A percentile compares a stretch with the other conserved stretches of the same genome.
These are phyloP conservation scores for Mikania micrantha DNA, from an alignment of 129 eudicot genomes.

Conservation along the genomic window DNA sequence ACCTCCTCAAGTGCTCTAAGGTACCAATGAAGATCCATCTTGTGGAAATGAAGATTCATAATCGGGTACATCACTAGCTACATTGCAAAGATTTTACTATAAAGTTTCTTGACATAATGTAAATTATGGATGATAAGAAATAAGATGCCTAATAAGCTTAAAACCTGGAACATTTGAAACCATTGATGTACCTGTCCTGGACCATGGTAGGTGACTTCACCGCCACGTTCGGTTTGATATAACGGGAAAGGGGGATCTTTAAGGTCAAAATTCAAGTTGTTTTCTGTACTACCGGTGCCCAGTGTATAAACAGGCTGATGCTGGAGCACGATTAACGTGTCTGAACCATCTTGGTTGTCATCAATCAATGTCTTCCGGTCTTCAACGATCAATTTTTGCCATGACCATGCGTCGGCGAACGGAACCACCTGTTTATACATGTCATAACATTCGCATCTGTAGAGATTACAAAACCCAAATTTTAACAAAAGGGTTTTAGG, in stretches of 20 bases:
- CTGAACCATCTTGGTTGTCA: slow-evolving; percentile 45
- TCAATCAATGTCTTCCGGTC: slow-evolving; percentile 44
- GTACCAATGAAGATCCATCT: slow-evolving; percentile 97
- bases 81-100: slow-evolving; percentile 24
- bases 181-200: slow-evolving; percentile 99
- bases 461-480: not conserved
- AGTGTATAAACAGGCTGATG: slow-evolving; percentile 93
- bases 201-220: slow-evolving; percentile 97
- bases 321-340: slow-evolving; percentile 58
- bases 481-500: not conserved
- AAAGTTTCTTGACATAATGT: not conserved
- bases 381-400: slow-evolving; percentile 70
- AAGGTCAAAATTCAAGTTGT: slow-evolving; percentile 48
- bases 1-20: slow-evolving; percentile 91
- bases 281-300: slow-evolving; percentile 78
- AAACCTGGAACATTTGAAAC: no score
- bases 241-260: slow-evolving; percentile 55
- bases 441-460: slow-evolving; percentile 70
- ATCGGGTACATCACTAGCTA: slow-evolving; percentile 88
- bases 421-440: slow-evolving; percentile 67
- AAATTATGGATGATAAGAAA: not conserved
- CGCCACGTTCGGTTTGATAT: slow-evolving; percentile 88
- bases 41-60: slow-evolving; percentile 70
- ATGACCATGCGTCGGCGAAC: slow-evolving; percentile 68
- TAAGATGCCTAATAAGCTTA: not conserved